Conservation (phyloP, 208 protist species). For the Acanthamoeba polyphaga region DNA sequence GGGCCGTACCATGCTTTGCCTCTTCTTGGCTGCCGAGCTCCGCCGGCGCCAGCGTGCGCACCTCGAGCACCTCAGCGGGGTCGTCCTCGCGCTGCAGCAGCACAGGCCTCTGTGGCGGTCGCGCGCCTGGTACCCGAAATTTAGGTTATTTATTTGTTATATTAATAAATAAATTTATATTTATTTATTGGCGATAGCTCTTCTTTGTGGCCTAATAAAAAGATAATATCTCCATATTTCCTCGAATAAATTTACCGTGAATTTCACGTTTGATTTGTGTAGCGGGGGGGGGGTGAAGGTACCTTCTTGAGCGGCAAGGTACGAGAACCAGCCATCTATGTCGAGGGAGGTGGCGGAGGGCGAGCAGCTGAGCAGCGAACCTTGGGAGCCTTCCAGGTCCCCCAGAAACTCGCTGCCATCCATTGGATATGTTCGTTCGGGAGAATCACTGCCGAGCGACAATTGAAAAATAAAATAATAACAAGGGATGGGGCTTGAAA, state of each 20-base stretch:
- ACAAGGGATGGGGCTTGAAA: no score
- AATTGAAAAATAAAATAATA: no score
- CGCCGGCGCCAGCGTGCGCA: constrained; percentile 13
- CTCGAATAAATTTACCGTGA: no score
- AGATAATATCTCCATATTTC: no score
- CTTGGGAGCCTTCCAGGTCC: constrained; percentile 2
- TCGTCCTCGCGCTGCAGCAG: background rate
- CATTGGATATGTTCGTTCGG: background rate
- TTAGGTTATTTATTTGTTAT: background rate
- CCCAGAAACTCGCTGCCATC: constrained; percentile 14
- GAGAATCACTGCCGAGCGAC: background rate
- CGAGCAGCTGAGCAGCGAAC: constrained; percentile 44
- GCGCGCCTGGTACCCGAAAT: background rate
- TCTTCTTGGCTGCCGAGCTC: background rate
- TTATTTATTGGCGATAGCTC: no score
- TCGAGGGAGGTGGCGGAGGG: constrained; percentile 46
- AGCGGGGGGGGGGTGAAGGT: background rate
- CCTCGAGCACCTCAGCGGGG: background rate
- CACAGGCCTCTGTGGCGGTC: background rate
- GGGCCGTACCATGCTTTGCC: background rate
- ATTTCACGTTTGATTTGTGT: background rate
- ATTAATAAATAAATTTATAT: background rate
- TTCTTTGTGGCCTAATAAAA: no score
- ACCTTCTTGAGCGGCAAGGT: background rate
- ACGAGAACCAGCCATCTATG: constrained; percentile 56